phyloP scores from a whole-genome alignment of 257 asterid species.

The Fraxinus anomala region DNA sequence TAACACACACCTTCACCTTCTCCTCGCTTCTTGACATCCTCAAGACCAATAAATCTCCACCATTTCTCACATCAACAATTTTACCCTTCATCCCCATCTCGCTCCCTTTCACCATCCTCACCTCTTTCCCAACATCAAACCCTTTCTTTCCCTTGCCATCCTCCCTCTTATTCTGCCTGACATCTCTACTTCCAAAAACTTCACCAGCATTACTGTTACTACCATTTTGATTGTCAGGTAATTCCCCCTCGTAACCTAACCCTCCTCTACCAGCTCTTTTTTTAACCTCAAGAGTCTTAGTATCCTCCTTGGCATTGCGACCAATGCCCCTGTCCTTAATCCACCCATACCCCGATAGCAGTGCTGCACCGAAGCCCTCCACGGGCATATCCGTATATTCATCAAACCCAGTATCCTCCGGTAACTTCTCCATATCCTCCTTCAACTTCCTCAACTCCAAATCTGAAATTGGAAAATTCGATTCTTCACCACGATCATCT shows the following conservation, averaged over 20 bases:
- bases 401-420: constrained; percentile 58
- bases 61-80: constrained; percentile 51
- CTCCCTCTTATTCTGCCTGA: constrained; percentile 20
- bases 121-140: constrained; percentile 55
- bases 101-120: constrained; percentile 65
- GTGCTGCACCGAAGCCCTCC: constrained; percentile 68
- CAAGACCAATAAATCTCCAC: constrained; percentile 49
- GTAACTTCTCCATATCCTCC: constrained; percentile 60
- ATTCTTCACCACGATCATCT: constrained; percentile 12
- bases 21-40: constrained; percentile 48
- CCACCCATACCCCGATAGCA: constrained; percentile 84
- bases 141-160: constrained; percentile 34
- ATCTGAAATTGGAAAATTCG: constrained; percentile 30
- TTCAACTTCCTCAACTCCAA: constrained; percentile 48
- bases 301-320: constrained; percentile 65
- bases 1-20: constrained; percentile 43
- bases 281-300: constrained; percentile 45
- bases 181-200: constrained; percentile 19
- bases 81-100: constrained; percentile 68
- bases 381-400: constrained; percentile 71
- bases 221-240: constrained; percentile 23
- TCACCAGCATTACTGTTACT: constrained; percentile 32
- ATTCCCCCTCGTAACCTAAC: constrained; percentile 55
- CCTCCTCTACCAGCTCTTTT: constrained; percentile 77
- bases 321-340: constrained; percentile 79